Base-by-base conservation (phyloP, 2,329 filamentous ascomycete genomes). In the Epichloe festucae region DNA sequence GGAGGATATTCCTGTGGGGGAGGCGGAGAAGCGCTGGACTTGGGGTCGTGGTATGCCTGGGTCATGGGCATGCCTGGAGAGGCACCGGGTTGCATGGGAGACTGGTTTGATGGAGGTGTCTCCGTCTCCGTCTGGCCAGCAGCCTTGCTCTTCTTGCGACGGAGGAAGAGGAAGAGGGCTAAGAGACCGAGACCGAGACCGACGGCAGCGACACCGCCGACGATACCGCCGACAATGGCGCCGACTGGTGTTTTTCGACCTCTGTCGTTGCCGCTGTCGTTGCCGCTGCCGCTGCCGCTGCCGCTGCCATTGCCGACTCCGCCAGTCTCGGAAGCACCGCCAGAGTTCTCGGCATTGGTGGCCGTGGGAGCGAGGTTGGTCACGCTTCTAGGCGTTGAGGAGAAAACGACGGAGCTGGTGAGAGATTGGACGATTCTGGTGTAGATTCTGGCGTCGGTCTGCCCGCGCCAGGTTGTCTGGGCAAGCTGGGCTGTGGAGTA, bases 401-500 rank as follows among this genome's bases (percentile, higher is more conserved):
- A 17, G 31, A 27, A 7, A 31, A 7, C 31, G 3, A 19, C n/a
- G 31, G 42, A 14, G 4, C 10, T 27, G 19, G 31, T 39, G 7
- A 36, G n/a, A 8, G 45, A 17, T 23, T 49, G n/a, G 11, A 34
- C 21, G 31, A 50, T 10, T 15, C 21, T 47, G 34, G 40, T 36
- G 36, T 49, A 52, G 47, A 2, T n/a, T 42, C 49, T 50, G 38
- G 2, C 6, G 36, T 38, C 58, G 2, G 57, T 58, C 56, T 74
- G 61, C 36, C 70, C 72, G 10, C 42, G 55, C 51, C 66, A 73
- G 5, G 72, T 73, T 2, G 73, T 76, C 23, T 60, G 58, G 2
- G 70, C 65, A 31, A 60, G 55, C 48, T 71, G 66, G 4, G 62
- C 55, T 4, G 62, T 66, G 3, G 65, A 66, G 43, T 65, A 58